These are phyloP conservation scores for Pleurotus giganteus DNA, from an alignment of 768 basidiomycete species.

Conservation along the genomic window DNA sequence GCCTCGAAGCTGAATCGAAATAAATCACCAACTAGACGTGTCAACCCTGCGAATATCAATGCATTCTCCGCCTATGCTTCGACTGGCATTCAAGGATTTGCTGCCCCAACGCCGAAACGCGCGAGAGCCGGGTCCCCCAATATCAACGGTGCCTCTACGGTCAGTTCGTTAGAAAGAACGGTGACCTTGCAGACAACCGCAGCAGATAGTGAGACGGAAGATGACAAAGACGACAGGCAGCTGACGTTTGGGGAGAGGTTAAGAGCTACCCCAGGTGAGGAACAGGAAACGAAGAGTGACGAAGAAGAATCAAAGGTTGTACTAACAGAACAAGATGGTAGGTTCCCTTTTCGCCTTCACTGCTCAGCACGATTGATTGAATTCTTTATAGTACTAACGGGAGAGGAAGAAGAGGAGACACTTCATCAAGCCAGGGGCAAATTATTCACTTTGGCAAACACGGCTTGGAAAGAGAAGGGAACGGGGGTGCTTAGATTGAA, in stretches of 20 bases:
- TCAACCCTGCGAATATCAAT: slow-evolving; percentile 38
- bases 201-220: slow-evolving; percentile 42
- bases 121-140: slow-evolving; percentile 50
- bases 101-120: slow-evolving; percentile 51
- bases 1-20: slow-evolving; percentile 40
- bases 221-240: slow-evolving; percentile 41
- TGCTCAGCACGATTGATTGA: slow-evolving; percentile 9
- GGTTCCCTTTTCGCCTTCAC: slow-evolving; percentile 17
- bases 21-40: slow-evolving; percentile 56
- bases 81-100: slow-evolving; percentile 45
- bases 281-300: slow-evolving; percentile 46
- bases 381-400: slow-evolving; percentile 52
- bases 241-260: slow-evolving; percentile 64
- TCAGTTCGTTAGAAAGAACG: slow-evolving; percentile 44
- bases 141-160: slow-evolving; percentile 28
- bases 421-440: slow-evolving; percentile 77
- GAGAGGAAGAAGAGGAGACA: slow-evolving; percentile 81
- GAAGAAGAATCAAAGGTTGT: slow-evolving; percentile 49
- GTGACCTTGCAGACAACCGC: slow-evolving; percentile 22
- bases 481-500: slow-evolving; percentile 72
- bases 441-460: slow-evolving; percentile 58
- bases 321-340: slow-evolving; percentile 70
- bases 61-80: slow-evolving; percentile 64
- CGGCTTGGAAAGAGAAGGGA: slow-evolving; percentile 78
- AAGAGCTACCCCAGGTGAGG: slow-evolving; percentile 59